Evolutionary conservation across 2,329 filamentous ascomycete genomes (phyloP), one percentile per base, ranked within the genome.

Genomic region (Dactylellina haptotyla): DNA sequence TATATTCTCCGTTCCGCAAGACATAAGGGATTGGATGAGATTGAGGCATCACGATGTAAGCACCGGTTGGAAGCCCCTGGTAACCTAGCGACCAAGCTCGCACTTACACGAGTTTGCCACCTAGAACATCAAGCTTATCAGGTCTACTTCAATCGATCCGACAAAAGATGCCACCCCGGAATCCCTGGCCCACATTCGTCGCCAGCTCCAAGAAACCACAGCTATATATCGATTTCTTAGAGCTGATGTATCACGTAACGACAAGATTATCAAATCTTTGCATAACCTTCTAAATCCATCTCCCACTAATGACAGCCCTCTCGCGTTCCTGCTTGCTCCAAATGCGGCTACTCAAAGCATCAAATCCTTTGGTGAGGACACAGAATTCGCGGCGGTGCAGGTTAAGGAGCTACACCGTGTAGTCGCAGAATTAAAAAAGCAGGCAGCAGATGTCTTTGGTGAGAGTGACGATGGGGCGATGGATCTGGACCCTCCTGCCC

Each of bases 1-100:
- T 79, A 90, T 93, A 77, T 82, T 95, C 75, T 89, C 87, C 41
- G 87, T 94, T 39, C 87, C 87, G 53, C 87, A 89, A 26, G 90
- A 94, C 75, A 84, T 89, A 50, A 83, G 90, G 78, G 86, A 87
- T 67, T 97, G 90, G 87, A 89, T 98, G 76, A 85, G 90, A 59
- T 83, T 99, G 75, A 87, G 87, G 51, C 94, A 98, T 84, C 97
- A 99, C 82, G 88, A 93, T 80, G 91, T 88, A 51, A 61, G 64
- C 39, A 41, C 30, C 32, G 4, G 12, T 34, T 5, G 37, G n/a
- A 45, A 50, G n/a, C 6, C 10, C n/a, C n/a, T n/a, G n/a, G 18
- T 10, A 23, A 5, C 45, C n/a, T 25, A 18, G 12, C 16, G 12
- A 61, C 28, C 6, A 37, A 23, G 12, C 3, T 50, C 50, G 51